A percentile compares a stretch with the other conserved stretches of the same genome.
phyloP scores from a whole-genome alignment of 768 basidiomycete species.

The Mycena latifolia region DNA sequence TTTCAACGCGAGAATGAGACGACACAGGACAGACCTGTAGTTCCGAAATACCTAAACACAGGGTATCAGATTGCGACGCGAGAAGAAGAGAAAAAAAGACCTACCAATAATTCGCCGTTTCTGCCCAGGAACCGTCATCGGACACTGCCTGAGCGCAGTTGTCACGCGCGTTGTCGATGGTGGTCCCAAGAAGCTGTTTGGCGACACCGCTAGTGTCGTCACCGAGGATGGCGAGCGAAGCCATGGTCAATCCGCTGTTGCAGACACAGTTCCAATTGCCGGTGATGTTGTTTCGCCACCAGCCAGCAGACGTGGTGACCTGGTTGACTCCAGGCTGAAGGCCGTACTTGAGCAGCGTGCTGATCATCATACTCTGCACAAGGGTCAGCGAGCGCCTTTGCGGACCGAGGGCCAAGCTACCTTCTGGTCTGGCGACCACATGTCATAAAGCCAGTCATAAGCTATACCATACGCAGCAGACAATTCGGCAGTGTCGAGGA shows the following conservation, averaged over 20 bases:
- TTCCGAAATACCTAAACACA: conserved; percentile 98
- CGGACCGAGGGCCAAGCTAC: conserved; percentile 11
- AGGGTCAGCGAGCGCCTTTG: neutral
- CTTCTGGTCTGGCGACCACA: conserved; percentile 83
- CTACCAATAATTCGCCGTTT: conserved; percentile 97
- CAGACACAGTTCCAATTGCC: conserved; percentile 99
- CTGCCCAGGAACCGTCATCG: conserved; percentile 91
- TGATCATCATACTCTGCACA: conserved; percentile 58
- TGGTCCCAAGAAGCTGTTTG: conserved; percentile 70
- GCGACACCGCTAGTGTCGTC: conserved; percentile 87
- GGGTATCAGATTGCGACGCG: too few relatives aligned
- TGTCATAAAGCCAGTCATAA: conserved; percentile 96
- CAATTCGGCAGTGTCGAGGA: conserved; percentile 93
- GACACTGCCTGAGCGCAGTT: conserved; percentile 79
- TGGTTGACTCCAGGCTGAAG: conserved; percentile 74
- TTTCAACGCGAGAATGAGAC: too few relatives aligned
- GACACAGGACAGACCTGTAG: too few relatives aligned
- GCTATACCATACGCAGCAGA: conserved; percentile 90
- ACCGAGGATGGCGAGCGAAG: conserved; percentile 88
- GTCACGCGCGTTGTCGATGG: conserved; percentile 77
- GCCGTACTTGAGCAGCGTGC: conserved; percentile 83
- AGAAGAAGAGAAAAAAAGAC: too few relatives aligned
- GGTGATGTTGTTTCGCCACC: conserved; percentile 81
- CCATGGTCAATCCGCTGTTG: conserved; percentile 92
- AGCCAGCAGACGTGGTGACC: conserved; percentile 65